phyloP scores from a whole-genome alignment of 1,284 basidiomycete genomes.

The Melampsora americana region DNA sequence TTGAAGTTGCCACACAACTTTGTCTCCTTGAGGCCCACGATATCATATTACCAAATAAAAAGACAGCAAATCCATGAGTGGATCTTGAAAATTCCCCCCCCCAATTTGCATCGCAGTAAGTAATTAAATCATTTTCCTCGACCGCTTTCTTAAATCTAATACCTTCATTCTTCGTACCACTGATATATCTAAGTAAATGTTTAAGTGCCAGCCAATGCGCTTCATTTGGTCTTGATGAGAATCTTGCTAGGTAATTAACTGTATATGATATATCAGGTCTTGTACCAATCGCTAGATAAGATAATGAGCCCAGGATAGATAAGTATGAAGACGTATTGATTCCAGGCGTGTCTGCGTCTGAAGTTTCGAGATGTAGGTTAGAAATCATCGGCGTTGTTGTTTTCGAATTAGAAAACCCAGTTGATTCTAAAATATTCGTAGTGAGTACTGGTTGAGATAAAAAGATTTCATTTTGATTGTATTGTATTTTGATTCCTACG shows the following conservation, averaged over 20 bases:
- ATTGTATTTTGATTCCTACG: slow-evolving; percentile 7
- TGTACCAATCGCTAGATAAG: background rate
- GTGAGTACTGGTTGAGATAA: background rate
- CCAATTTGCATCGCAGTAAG: background rate
- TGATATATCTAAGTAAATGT: background rate
- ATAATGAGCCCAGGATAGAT: background rate
- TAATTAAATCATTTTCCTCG: background rate
- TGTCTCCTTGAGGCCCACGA: background rate
- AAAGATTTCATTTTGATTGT: too few species aligned
- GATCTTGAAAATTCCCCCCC: too few species aligned
- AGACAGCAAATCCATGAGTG: background rate
- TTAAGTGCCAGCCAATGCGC: background rate
- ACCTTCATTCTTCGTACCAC: background rate
- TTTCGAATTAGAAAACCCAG: background rate
- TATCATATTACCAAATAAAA: background rate
- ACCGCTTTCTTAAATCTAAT: background rate
- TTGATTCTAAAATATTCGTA: background rate
- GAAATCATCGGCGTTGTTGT: background rate
- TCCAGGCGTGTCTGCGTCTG: background rate
- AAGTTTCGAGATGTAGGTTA: background rate
- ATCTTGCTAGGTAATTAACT: background rate
- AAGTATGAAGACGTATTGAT: background rate
- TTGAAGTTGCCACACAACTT: background rate
- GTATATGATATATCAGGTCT: background rate
- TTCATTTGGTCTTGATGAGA: too few species aligned